Base-by-base conservation (phyloP, 257 asterid genomes). In the Penstemon davidsonii region DNA sequence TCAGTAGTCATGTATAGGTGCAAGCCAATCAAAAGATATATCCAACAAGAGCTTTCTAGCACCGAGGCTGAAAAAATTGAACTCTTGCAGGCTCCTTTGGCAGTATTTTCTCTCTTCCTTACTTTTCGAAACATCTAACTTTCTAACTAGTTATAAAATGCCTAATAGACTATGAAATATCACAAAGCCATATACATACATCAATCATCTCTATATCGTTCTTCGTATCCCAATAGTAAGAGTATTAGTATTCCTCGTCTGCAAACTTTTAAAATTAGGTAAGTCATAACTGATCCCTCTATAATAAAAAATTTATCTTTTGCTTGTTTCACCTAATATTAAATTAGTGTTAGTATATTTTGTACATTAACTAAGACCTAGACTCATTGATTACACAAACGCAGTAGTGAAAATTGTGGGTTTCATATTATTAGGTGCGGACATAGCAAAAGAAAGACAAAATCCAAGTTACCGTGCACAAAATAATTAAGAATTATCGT, bases 181-280 rank as follows among this genome's bases (percentile, higher is more conserved):
- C 12, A 44, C 25, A 43, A 71, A 60, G 61, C 40, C 45, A 60
- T 47, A 18, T 37, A 44, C 18, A 15, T 25, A 15, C 25, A 46
- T 50, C 60, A n/a, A 19, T 60, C 15, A 55, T 74, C 50, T 45
- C 11, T 45, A 45, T 45, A 47, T 47, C 66, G 13, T 43, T 19
- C 18, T 56, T 11, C 0, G 61, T 33, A 15, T 15, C 55, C 33
- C 39, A 74, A 45, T 47, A 15, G 40, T 15, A 15, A 15, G 18
- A 15, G 18, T 67, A 33, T 50, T 42, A 51, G 64, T 62, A 74
- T 68, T 67, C 49, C 47, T 40, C 54, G 39, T 33, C 57, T 36
- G 37, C 10, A 46, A 49, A 62, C 67, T 53, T 40, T 45, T 38
- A 62, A 62, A 36, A 49, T 9, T 8, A 62, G 8, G 43, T 56